phyloP scores from a whole-genome alignment of 1,284 basidiomycete species.

The Malassezia yamatoensis region DNA sequence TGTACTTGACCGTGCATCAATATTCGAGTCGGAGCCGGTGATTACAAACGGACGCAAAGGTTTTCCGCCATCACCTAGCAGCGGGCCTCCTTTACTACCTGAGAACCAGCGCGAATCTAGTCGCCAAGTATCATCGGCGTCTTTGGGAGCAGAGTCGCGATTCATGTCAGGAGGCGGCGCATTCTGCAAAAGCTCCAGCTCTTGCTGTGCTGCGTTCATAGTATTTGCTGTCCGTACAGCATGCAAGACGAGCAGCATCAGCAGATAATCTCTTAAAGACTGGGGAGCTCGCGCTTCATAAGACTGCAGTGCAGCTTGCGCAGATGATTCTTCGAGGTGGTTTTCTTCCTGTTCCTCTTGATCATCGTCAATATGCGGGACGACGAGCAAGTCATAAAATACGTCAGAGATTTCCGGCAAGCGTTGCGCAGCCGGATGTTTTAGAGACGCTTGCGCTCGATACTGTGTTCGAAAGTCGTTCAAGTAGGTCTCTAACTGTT shows the following conservation, averaged over 20 bases:
- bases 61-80: constrained; percentile 32
- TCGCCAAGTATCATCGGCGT: constrained; percentile 26
- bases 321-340: not conserved
- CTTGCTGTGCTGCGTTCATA: constrained; percentile 26
- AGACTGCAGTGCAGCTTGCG: constrained; percentile 3
- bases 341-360: constrained; percentile 24
- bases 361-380: constrained; percentile 18
- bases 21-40: constrained; percentile 7
- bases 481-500: constrained; percentile 23
- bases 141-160: not conserved
- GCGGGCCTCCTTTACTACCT: constrained; percentile 18
- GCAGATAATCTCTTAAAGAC: constrained; percentile 31
- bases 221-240: constrained; percentile 17
- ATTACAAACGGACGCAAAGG: constrained; percentile 43
- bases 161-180: constrained; percentile 23
- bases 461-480: constrained; percentile 24
- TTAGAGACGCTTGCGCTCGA: constrained; percentile 7
- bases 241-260: constrained; percentile 34
- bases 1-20: constrained; percentile 1
- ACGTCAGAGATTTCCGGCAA: constrained; percentile 15
- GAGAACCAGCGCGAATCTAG: constrained; percentile 25
- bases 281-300: constrained; percentile 9
- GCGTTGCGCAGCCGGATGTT: not conserved
- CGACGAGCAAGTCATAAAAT: constrained; percentile 25
- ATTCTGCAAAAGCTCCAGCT: constrained; percentile 27